Conservation (phyloP, 495 filamentous ascomycete species). For the Parmelia sp. region DNA sequence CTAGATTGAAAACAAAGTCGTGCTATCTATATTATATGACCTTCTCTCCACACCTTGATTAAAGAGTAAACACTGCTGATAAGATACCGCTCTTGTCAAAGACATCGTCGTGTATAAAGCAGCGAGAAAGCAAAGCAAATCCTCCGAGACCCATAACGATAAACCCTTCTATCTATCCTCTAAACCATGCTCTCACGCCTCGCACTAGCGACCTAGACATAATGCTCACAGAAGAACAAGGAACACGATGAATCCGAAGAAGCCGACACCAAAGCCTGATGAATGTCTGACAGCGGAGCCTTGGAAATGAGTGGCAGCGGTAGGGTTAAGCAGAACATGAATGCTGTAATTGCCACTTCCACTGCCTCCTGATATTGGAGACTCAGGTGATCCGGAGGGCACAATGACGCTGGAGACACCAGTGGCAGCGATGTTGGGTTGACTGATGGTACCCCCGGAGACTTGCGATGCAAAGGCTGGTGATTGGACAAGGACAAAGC, state of each 20-base stretch:
- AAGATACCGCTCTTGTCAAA: conserved; percentile 5
- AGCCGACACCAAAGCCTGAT: not conserved
- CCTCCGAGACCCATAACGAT: conserved; percentile 6
- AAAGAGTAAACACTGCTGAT: not conserved
- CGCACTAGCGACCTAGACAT: not conserved
- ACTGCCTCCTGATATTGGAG: not conserved
- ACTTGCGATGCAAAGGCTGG: not conserved
- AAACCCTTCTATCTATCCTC: conserved; percentile 2
- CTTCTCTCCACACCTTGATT: conserved; percentile 9
- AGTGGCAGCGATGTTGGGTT: not conserved
- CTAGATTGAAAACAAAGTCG: conserved; percentile 16
- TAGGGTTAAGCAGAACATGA: conserved; percentile 13
- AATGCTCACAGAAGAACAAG: conserved; percentile 10
- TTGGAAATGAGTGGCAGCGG: conserved; percentile 10
- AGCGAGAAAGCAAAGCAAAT: conserved; percentile 17
- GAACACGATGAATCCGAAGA: conserved; percentile 3
- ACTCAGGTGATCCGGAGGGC: not conserved
- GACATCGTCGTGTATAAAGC: conserved; percentile 12
- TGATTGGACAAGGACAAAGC: conserved; percentile 1
- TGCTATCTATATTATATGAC: conserved; percentile 13
- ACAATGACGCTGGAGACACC: not conserved
- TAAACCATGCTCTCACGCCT: not conserved
- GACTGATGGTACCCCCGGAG: not conserved
- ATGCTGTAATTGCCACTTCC: conserved; percentile 15
- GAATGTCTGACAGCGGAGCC: conserved; percentile 8